These are phyloP conservation scores for Thermothelomyces thermophilus DNA, from an alignment of 2,329 filamentous ascomycete species.

Conservation along the genomic window DNA sequence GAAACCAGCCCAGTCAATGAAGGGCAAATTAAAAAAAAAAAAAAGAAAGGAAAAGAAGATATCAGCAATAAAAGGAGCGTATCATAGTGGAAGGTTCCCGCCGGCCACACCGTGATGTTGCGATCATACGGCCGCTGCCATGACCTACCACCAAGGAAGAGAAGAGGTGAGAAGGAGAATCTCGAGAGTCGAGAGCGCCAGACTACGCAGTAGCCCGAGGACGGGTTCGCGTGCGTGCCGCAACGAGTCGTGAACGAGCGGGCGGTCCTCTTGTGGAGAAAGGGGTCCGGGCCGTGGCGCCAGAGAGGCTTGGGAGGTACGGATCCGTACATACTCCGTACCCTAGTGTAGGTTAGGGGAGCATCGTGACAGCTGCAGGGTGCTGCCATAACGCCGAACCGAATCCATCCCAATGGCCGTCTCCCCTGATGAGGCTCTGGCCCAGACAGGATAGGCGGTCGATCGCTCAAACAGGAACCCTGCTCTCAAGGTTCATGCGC, in stretches of 20 bases:
- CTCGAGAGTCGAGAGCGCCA: neutral
- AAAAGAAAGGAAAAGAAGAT: slow-evolving; percentile 30
- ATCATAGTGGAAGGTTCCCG: slow-evolving; percentile 25
- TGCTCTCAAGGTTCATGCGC: slow-evolving; percentile 27
- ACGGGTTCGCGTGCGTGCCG: neutral
- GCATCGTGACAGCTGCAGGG: neutral
- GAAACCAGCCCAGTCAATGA: slow-evolving; percentile 42
- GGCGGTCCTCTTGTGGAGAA: slow-evolving; percentile 5
- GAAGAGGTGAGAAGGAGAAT: slow-evolving; percentile 11
- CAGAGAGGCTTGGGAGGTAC: no score
- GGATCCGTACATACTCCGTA: no score
- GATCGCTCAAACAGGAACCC: slow-evolving; percentile 28
- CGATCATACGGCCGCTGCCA: slow-evolving; percentile 18
- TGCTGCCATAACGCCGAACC: no score
- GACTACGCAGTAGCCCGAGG: no score
- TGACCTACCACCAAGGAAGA: slow-evolving; percentile 15
- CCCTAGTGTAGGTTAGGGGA: slow-evolving; percentile 2
- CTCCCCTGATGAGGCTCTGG: slow-evolving; percentile 8
- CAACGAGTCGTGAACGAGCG: neutral
- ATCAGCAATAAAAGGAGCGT: slow-evolving; percentile 29
- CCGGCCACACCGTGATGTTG: slow-evolving; percentile 18
- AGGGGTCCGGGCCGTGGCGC: neutral
- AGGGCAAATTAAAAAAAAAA: slow-evolving; percentile 30
- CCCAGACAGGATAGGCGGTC: slow-evolving; percentile 13
- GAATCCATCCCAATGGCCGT: no score